These are phyloP conservation scores for Trichoderma reesei DNA, from an alignment of 495 filamentous ascomycete species.

Conservation along the genomic window DNA sequence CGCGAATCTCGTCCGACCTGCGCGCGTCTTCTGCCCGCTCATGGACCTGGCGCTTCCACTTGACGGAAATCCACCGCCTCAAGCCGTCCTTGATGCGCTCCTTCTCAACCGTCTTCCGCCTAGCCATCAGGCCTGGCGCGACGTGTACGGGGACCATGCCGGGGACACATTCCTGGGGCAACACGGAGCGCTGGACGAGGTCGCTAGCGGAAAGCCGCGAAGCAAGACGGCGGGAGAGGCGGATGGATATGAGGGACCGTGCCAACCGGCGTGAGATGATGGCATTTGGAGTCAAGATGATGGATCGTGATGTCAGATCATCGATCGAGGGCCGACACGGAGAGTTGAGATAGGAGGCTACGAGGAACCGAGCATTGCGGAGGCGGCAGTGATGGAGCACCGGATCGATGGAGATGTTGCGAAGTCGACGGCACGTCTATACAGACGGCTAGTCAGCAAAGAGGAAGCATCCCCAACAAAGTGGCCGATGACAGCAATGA, in stretches of 20 bases:
- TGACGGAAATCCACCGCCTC: slow-evolving; percentile 39
- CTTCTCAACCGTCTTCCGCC: slow-evolving; percentile 40
- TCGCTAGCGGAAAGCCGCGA: slow-evolving; percentile 31
- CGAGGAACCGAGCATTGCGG: slow-evolving; percentile 34
- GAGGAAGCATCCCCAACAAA: background rate
- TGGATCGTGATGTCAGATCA: slow-evolving; percentile 41
- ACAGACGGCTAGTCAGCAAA: background rate
- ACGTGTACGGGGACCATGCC: slow-evolving; percentile 20
- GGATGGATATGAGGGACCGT: slow-evolving; percentile 41
- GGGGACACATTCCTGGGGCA: slow-evolving; percentile 37
- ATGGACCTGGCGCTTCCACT: slow-evolving; percentile 33
- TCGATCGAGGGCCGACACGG: slow-evolving; percentile 43
- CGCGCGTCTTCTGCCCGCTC: slow-evolving; percentile 28
- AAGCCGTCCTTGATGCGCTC: slow-evolving; percentile 47
- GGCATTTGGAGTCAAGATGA: slow-evolving; percentile 49
- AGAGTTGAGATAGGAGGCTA: slow-evolving; percentile 39
- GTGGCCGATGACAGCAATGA: background rate
- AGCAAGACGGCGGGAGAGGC: slow-evolving; percentile 34
- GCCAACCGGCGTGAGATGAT: slow-evolving; percentile 43
- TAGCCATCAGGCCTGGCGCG: slow-evolving; percentile 32
- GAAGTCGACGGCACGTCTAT: slow-evolving; percentile 48
- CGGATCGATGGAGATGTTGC: slow-evolving; percentile 43
- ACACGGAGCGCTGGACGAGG: slow-evolving; percentile 35
- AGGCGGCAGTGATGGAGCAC: slow-evolving; percentile 47
- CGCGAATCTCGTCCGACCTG: slow-evolving; percentile 31